Conservation (phyloP, 495 filamentous ascomycete genomes). For the Apodospora peruviana region DNA sequence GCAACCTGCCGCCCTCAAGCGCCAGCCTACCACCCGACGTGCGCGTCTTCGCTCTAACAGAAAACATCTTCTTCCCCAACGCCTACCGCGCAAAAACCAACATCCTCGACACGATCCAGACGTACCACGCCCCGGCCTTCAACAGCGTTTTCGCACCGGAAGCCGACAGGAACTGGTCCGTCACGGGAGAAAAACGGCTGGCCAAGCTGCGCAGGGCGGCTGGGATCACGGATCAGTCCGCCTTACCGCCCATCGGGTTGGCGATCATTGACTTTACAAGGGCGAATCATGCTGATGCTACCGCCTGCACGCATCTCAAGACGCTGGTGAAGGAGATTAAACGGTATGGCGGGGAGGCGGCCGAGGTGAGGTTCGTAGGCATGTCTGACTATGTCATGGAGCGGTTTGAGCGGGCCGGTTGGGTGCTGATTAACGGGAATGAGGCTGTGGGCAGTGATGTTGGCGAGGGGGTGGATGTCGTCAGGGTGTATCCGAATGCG, state of each 20-base stretch:
- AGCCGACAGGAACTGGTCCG: conserved; percentile 40
- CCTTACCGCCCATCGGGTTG: conserved; percentile 13
- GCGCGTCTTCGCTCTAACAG: conserved; percentile 35
- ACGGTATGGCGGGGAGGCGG: conserved; percentile 12
- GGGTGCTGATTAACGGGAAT: conserved; percentile 10
- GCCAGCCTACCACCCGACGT: conserved; percentile 27
- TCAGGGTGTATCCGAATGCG: conserved; percentile 4
- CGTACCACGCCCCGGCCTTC: conserved; percentile 27
- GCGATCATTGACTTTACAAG: conserved; percentile 18
- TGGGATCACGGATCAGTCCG: conserved; percentile 9
- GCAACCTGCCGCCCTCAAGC: conserved; percentile 1
- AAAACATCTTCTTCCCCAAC: conserved; percentile 45
- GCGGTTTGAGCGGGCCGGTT: conserved; percentile 17
- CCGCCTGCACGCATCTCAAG: conserved; percentile 15
- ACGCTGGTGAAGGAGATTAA: conserved; percentile 13
- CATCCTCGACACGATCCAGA: conserved; percentile 40
- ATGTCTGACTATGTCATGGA: conserved; percentile 16
- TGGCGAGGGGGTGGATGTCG: neutral
- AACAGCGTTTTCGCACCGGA: conserved; percentile 14
- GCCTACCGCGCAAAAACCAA: conserved; percentile 36
- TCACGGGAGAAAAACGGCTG: conserved; percentile 28
- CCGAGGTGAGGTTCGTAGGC: conserved; percentile 15
- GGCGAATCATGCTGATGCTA: conserved; percentile 20
- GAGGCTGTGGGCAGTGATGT: conserved; percentile 1
- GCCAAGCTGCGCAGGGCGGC: conserved; percentile 12